Percentiles rank a stretch among this genome's conserved stretches.
These are phyloP conservation scores for Gracilaria domingensis DNA, from an alignment of 23 red algal genomes.

Conservation along the genomic window DNA sequence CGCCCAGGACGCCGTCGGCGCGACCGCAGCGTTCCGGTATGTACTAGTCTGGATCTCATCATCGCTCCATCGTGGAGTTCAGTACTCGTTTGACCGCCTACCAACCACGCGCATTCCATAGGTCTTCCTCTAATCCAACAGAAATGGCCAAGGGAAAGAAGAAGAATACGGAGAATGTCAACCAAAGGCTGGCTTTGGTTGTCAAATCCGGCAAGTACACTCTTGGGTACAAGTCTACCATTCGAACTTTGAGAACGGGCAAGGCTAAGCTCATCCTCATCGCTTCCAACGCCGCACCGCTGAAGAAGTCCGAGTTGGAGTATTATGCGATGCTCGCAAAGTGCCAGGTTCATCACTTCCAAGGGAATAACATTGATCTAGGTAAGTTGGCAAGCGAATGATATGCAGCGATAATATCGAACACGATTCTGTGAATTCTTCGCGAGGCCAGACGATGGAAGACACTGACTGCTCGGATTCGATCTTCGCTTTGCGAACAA, in stretches of 20 bases:
- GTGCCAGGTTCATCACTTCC: conserved; percentile 92
- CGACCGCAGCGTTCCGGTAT: too few species aligned
- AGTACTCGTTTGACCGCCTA: not conserved
- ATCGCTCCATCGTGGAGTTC: not conserved
- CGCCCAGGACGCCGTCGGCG: not conserved
- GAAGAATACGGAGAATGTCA: conserved; percentile 91
- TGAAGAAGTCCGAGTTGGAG: conserved; percentile 93
- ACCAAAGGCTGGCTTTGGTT: conserved; percentile 89
- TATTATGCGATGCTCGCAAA: conserved; percentile 99
- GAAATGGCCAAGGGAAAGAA: conserved; percentile 87
- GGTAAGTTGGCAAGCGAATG: conserved; percentile 36
- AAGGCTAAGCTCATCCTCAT: conserved; percentile 99
- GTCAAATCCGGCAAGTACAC: conserved; percentile 97
- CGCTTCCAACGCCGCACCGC: conserved; percentile 82
- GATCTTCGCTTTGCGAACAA: not conserved
- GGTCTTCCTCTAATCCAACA: not conserved
- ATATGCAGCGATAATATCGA: not conserved
- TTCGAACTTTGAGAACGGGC: conserved; percentile 94
- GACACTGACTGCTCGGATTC: not conserved
- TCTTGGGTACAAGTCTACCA: conserved; percentile 95
- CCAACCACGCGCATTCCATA: not conserved
- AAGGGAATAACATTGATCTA: conserved; percentile 91
- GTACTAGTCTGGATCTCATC: not conserved
- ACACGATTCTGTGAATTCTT: not conserved
- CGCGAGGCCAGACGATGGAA: not conserved